A percentile compares a stretch with the other conserved stretches of the same genome.
Conservation (phyloP, 257 asterid species). For the Misopates orontium region DNA sequence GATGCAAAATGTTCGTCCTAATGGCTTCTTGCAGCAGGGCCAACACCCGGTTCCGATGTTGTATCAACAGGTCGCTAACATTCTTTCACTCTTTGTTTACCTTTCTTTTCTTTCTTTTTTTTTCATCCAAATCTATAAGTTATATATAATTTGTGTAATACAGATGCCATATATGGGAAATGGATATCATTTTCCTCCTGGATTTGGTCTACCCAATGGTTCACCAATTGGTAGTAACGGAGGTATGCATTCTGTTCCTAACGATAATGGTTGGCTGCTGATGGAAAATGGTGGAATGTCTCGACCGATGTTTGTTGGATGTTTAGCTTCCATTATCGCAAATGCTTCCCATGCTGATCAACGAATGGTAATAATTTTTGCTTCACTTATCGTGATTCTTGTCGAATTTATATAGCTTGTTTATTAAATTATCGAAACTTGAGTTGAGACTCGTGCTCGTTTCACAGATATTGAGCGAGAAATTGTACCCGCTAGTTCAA, state of each 20-base stretch:
- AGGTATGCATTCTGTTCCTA: slow-evolving; percentile 40
- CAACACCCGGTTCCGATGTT: slow-evolving; percentile 45
- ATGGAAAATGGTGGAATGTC: slow-evolving; percentile 33
- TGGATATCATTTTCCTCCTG: slow-evolving; percentile 39
- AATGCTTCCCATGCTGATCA: slow-evolving; percentile 67
- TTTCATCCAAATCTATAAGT: too few relatives aligned
- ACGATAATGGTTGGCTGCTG: slow-evolving; percentile 43
- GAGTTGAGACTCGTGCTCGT: too few relatives aligned
- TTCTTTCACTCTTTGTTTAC: too few relatives aligned
- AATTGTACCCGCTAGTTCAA: slow-evolving; percentile 60
- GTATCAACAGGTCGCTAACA: slow-evolving; percentile 66
- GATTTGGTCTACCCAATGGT: slow-evolving; percentile 38
- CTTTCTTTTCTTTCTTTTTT: too few relatives aligned
- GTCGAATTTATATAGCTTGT: too few relatives aligned
- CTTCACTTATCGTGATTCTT: too few relatives aligned
- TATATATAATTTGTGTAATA: not conserved
- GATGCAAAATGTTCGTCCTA: slow-evolving; percentile 42
- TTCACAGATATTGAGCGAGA: slow-evolving; percentile 69
- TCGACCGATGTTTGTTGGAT: slow-evolving; percentile 42
- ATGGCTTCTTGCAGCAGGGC: slow-evolving; percentile 43
- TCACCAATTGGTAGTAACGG: slow-evolving; percentile 40
- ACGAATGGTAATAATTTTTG: slow-evolving; percentile 48
- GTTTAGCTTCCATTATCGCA: slow-evolving; percentile 69
- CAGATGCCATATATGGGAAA: slow-evolving; percentile 55
- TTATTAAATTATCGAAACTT: too few relatives aligned